Conservation (phyloP, 179 eudicot species). For the Gypsophila paniculata region DNA sequence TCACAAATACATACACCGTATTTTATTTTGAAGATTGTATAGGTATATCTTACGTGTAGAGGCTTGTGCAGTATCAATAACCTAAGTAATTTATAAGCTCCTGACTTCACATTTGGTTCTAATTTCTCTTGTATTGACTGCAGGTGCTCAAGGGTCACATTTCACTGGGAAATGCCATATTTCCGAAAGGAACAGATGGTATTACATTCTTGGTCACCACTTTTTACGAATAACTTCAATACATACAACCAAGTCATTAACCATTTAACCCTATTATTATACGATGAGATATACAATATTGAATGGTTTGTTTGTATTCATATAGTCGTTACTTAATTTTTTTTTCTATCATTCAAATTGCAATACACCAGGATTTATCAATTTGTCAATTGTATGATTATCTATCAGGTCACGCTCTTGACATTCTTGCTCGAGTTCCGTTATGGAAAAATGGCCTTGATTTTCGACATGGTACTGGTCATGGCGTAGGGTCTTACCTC, state of each 20-base stretch:
- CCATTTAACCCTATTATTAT: too few relatives aligned
- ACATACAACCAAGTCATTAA: background rate
- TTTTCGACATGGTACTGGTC: conserved; percentile 96
- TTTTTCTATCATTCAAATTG: too few relatives aligned
- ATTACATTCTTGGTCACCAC: conserved; percentile 17
- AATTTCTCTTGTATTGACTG: background rate
- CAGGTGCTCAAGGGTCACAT: conserved; percentile 97
- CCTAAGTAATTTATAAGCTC: too few relatives aligned
- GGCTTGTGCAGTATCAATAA: too few relatives aligned
- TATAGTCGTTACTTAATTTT: background rate
- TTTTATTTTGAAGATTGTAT: too few relatives aligned
- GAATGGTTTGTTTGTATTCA: background rate
- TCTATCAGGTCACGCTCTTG: conserved; percentile 65
- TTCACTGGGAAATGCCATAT: conserved; percentile 74
- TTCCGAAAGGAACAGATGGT: conserved; percentile 95
- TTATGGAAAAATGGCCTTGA: conserved; percentile 96
- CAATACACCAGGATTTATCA: too few relatives aligned
- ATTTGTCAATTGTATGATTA: background rate
- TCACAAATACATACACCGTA: background rate
- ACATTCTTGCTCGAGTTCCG: conserved; percentile 86
- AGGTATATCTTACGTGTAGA: too few relatives aligned
- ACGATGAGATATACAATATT: background rate
- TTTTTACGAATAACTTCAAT: background rate
- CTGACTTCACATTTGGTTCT: background rate
- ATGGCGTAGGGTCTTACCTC: conserved; percentile 83